Percentiles rank a stretch among this genome's conserved stretches.
Conservation (phyloP, 2,329 filamentous ascomycete species). For the Pseudocercospora fijiensis region DNA sequence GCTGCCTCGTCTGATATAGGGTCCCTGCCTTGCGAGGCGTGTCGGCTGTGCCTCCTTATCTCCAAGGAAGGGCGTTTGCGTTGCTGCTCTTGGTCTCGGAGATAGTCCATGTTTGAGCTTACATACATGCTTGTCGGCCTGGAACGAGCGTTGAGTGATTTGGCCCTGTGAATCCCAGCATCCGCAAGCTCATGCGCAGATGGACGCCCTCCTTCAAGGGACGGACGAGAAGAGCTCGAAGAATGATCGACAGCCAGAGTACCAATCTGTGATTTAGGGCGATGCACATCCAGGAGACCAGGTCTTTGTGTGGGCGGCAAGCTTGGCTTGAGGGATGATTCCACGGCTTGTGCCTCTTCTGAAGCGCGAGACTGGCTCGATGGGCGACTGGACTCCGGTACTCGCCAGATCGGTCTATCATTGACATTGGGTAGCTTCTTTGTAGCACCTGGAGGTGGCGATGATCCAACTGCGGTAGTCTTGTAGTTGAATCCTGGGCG, state of each 20-base stretch:
- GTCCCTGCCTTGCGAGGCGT: conserved; percentile 39
- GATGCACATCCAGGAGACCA: conserved; percentile 44
- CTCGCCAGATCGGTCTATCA: conserved; percentile 54
- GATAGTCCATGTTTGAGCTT: conserved; percentile 76
- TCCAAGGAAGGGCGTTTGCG: conserved; percentile 37
- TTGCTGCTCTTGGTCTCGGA: conserved; percentile 68
- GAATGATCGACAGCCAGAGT: conserved; percentile 41
- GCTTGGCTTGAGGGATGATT: conserved; percentile 41
- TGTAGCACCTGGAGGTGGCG: conserved; percentile 40
- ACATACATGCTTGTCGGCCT: conserved; percentile 81
- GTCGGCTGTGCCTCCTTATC: conserved; percentile 33
- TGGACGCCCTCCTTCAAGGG: conserved; percentile 69
- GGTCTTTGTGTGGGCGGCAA: conserved; percentile 40
- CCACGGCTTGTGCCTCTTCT: conserved; percentile 39
- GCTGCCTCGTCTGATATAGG: conserved; percentile 59
- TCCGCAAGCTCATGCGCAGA: conserved; percentile 61
- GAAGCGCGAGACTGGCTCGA: conserved; percentile 52
- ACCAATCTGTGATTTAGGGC: conserved; percentile 53
- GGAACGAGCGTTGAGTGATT: conserved; percentile 64
- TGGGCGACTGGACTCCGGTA: conserved; percentile 52
- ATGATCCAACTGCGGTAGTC: conserved; percentile 56
- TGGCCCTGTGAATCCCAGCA: conserved; percentile 54
- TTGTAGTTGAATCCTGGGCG: conserved; percentile 51
- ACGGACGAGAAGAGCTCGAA: conserved; percentile 59
- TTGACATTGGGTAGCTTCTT: conserved; percentile 43